Conservation (phyloP, 139 green algal genomes). For the Auxenochlorella pyrenoidosa region DNA sequence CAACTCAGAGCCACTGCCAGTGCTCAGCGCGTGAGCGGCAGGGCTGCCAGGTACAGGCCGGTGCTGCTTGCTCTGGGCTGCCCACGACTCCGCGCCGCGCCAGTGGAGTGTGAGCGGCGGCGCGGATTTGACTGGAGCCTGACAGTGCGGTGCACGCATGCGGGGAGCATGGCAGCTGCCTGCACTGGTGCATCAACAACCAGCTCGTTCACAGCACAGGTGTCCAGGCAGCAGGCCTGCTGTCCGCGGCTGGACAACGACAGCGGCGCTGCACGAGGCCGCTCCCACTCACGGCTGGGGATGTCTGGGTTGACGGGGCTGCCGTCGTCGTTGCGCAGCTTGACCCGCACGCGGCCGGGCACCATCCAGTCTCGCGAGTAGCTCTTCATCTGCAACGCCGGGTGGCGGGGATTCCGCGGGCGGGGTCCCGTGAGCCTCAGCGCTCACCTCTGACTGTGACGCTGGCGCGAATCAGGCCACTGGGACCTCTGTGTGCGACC, state of each 20-base stretch:
- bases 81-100: slow-evolving; percentile 24
- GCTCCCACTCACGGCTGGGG: slow-evolving; percentile 34
- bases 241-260: too few relatives aligned
- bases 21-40: not conserved
- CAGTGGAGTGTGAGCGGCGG: slow-evolving; percentile 24
- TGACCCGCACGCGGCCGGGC: slow-evolving; percentile 61
- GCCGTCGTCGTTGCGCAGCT: slow-evolving; percentile 60
- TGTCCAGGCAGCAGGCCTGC: too few relatives aligned
- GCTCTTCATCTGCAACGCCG: slow-evolving; percentile 56
- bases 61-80: slow-evolving; percentile 33
- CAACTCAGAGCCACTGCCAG: slow-evolving; percentile 25
- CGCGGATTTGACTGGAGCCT: slow-evolving; percentile 24
- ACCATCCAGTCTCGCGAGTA: slow-evolving; percentile 71
- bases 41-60: slow-evolving; percentile 18
- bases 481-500: too few relatives aligned
- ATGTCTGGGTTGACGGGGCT: slow-evolving; percentile 61
- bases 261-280: too few relatives aligned
- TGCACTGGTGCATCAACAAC: too few relatives aligned
- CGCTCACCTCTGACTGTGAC: too few relatives aligned
- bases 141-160: not conserved
- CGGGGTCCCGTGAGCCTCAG: not conserved
- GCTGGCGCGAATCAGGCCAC: too few relatives aligned
- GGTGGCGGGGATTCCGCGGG: not conserved
- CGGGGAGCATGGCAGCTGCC: too few relatives aligned
- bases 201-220: too few relatives aligned